Evolutionary conservation across 208 protist genomes (phyloP), one percentile per base, ranked within the genome.

Genomic region (Trypanosoma boissoni): DNA sequence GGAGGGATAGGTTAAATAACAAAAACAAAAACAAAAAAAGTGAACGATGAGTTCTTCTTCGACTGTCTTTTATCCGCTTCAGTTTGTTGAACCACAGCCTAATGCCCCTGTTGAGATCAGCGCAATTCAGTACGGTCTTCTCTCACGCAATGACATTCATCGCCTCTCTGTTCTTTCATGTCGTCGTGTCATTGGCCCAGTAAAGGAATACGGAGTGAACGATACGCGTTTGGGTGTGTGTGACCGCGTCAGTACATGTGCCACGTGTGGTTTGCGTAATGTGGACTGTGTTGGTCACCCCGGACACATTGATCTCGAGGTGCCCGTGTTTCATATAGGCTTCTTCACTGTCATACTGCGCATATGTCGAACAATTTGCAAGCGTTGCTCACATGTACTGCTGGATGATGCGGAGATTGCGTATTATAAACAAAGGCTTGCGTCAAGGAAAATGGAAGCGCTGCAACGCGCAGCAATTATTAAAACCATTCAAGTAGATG

Each of bases 291-390:
- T 92, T 4, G 99, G 99, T 7, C 99, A 99, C 80, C 98, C 97
- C 70, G 99, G 98, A 21, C 86, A 98, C 77, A 95, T 99, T 36
- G 79, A 98, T 58, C 79, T 99, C 31, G 93, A 94, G 66, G 70
- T 98, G 24, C 99, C 99, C 0, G 97, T 99, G 5, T 99, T 99
- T 72, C 98, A 99, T 66, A 67, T 98, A 26, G 99, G 98, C 27
- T 99, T 97, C 67, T 94, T 99, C 44, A 76, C 90, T 28, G 68
- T 75, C 10, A 96, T 99, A 41, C 46, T 99, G 29, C 74, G 85
- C 16, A 92, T 99, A 9, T 90, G 99, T 23, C 90, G 98, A 36
- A 90, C 83, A 28, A 98, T 99, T 50, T 99, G 99, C 83, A 99
- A 99, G 82, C 72, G 65, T 16, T 99, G 96, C 74, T 82, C 80